Percentiles rank a stretch among this genome's conserved stretches.
phyloP scores from a whole-genome alignment of 2,329 filamentous ascomycete genomes.

The Stachybotrys chlorohalonatus region DNA sequence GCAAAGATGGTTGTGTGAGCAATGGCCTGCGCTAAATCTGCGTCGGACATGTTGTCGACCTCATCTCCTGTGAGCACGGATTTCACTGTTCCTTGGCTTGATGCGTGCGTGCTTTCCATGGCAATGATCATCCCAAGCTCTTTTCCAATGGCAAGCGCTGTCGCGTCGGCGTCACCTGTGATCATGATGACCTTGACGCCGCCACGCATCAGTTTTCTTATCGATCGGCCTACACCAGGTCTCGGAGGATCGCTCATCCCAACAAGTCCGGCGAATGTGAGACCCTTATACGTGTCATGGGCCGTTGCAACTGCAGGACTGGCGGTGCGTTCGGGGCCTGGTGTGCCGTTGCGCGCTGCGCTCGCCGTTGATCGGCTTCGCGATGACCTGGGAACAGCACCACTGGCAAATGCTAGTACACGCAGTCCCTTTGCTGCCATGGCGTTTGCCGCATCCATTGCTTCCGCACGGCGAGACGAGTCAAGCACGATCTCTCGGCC shows the following conservation, averaged over 20 bases:
- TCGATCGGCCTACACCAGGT: constrained; percentile 81
- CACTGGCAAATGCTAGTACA: constrained; percentile 89
- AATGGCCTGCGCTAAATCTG: constrained; percentile 77
- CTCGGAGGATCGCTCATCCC: constrained; percentile 97
- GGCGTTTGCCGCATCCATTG: constrained; percentile 66
- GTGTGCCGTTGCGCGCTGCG: constrained; percentile 42
- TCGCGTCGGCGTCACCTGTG: constrained; percentile 91
- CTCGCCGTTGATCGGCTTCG: constrained; percentile 29
- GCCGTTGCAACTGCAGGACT: constrained; percentile 32
- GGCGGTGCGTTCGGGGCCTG: constrained; percentile 27
- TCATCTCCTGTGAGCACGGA: constrained; percentile 82
- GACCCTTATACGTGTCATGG: constrained; percentile 70
- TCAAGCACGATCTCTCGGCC: constrained; percentile 83
- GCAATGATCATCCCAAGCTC: constrained; percentile 89
- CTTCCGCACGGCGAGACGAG: constrained; percentile 62
- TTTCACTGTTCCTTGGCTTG: constrained; percentile 50
- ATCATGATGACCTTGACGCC: constrained; percentile 99
- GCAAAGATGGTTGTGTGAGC: constrained; percentile 89
- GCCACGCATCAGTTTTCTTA: constrained; percentile 81
- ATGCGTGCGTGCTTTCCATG: constrained; percentile 38
- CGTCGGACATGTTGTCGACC: constrained; percentile 83
- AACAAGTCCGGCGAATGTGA: constrained; percentile 85
- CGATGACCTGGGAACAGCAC: constrained; percentile 45
- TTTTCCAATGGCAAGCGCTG: constrained; percentile 84
- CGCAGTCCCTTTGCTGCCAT: constrained; percentile 87